Evolutionary conservation across 2,329 filamentous ascomycete species (phyloP), one percentile per base, ranked within the genome.

Genomic region (Xylariales sp.): DNA sequence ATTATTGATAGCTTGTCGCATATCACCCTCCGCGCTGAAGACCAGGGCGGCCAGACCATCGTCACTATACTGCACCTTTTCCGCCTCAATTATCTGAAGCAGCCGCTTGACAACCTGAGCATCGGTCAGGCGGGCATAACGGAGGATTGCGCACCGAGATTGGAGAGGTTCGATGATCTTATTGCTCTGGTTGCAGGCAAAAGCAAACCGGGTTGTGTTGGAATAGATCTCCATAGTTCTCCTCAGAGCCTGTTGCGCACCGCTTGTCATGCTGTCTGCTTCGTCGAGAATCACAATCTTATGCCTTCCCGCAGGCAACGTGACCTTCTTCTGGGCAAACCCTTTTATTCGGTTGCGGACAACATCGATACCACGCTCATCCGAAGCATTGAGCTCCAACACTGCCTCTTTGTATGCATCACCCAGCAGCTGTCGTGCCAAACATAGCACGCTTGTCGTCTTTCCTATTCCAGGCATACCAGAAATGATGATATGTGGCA

Each of bases 131-230:
- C 91, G 84, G 21, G 90, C 83, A 63, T 96, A 98, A 42, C 93
- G 84, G 39, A 98, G 76, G 57, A 98, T 97, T 15, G 93, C 93
- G 60, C 93, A 98, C 53, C 93, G 81, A 14, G 90, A 96, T 63
- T 98, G 93, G 36, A 98, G 73, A n/a, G 93, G 93, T 63, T 98
- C 93, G 62, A 98, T 98, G 59, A 98, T 97, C 67, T 97, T 98
- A 70, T 97, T 98, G 45, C 86, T 93, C 69, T 95, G 88, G 62
- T 98, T 98, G 72, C 93, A 98, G 3, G 93, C 93, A 56, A 98
- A 98, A 1, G 93, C 93, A 57, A 98, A 98, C 41, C 93, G 79
- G 3, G 93, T 98, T 2, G 93, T 98, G 46, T 89, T 84, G 29
- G 88, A 94, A 69, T 97, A 97, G 36, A 97, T 98, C 62, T 98